Base-by-base conservation (phyloP, 495 filamentous ascomycete genomes). In the Tuber brumale region DNA sequence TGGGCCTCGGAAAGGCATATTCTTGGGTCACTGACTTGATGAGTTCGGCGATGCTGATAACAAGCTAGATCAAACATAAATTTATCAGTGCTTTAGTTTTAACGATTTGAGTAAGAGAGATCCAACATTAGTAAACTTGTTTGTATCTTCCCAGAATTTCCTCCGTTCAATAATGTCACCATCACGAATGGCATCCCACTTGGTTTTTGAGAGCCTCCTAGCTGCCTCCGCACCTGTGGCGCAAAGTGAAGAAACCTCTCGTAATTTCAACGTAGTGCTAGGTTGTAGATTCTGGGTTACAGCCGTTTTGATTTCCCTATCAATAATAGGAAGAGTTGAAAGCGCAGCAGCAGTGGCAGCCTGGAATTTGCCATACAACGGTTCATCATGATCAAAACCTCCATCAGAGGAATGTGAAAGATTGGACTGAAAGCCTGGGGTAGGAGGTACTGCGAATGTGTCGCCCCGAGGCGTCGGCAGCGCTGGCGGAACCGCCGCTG, bases 61-160 rank as follows among this genome's bases (percentile, higher is more conserved):
- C 74, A 5, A 82, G 73, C 81, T 83, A 45, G 31, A 57, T 27
- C 16, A 43, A 39, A 23, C 31, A 27, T 21, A 31, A 73, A 57
- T 69, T 82, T n/a, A 79, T 82, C 12, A 72, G 57, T 35, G 8
- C 57, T 16, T 66, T 12, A 19, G 31, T 66, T 18, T 18, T 0
- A 66, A 7, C 27, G n/a, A 72, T 23, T 21, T 9, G 16, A 37
- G 43, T 42, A 31, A 21, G 44, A 39, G 57, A 16, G 6, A 41
- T 44, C 74, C 8, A 74, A 73, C 74, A 72, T 83, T 83, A 19
- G 81, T 83, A 73, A 83, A 83, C 45, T 79, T 77, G 57, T 83
- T 83, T 0, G 81, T 83, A 69, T 83, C 81, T 70, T 83, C 81
- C 81, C 81, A 83, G 70, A 83, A 83, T 69, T 73, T 83, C n/a